phyloP scores from a whole-genome alignment of 23 red algal species.

The Cyanidioschyzon merolae region DNA sequence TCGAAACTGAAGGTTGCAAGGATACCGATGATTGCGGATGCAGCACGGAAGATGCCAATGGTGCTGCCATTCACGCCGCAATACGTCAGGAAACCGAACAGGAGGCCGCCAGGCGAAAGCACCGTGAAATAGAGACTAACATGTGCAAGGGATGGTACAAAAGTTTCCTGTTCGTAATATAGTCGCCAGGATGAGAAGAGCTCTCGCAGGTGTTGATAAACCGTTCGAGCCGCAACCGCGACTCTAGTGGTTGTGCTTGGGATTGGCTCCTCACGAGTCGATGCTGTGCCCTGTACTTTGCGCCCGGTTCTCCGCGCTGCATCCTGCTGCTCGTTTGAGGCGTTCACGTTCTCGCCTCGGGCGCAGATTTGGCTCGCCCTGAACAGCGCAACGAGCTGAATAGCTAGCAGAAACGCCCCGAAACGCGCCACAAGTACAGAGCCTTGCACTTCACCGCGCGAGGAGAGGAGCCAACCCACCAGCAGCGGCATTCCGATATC shows the following conservation, averaged over 20 bases:
- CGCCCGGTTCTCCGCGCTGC: not conserved
- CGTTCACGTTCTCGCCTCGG: not conserved
- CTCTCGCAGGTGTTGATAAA: not conserved
- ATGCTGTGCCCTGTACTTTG: not conserved
- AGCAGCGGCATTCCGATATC: slow-evolving; percentile 13
- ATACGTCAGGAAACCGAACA: slow-evolving; percentile 15
- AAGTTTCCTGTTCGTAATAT: not conserved
- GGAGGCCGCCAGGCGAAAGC: not conserved
- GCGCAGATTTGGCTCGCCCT: not conserved
- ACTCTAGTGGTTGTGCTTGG: not conserved
- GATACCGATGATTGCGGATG: slow-evolving; percentile 1
- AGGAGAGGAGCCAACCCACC: not conserved
- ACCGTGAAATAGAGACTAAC: slow-evolving; percentile 1
- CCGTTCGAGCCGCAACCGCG: not conserved
- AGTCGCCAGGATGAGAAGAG: slow-evolving; percentile 11
- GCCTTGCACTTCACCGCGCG: not conserved
- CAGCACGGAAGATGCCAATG: not conserved
- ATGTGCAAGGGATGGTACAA: not conserved
- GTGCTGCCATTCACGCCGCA: not conserved
- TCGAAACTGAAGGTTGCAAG: slow-evolving; percentile 12
- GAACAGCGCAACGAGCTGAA: not conserved
- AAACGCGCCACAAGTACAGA: not conserved
- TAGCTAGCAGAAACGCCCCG: not conserved
- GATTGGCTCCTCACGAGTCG: not conserved
- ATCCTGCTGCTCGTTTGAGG: not conserved